Conservation (phyloP, 1,284 basidiomycete genomes). For the Blastosporella zonata region DNA sequence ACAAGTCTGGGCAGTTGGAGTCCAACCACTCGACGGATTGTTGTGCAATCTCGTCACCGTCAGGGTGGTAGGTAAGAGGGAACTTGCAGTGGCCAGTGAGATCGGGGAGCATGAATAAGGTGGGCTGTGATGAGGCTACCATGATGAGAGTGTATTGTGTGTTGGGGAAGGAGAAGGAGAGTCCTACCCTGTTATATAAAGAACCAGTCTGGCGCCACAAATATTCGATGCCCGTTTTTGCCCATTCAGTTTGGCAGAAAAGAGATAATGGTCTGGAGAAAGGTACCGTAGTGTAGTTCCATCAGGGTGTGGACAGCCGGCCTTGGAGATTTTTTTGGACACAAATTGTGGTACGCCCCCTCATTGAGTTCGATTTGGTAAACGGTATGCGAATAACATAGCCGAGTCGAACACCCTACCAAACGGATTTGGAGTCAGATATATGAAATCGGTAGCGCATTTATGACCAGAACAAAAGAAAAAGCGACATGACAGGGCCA, state of each 20-base stretch:
- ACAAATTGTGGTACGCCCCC: background rate
- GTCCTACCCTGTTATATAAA: slow-evolving; percentile 7
- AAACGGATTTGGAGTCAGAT: background rate
- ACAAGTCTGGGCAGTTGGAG: slow-evolving; percentile 46
- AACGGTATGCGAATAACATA: background rate
- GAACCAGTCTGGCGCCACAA: slow-evolving; percentile 3
- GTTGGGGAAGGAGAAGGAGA: background rate
- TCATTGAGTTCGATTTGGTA: background rate
- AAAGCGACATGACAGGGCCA: background rate
- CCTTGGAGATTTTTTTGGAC: background rate
- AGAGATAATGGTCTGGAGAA: background rate
- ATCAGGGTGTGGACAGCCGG: background rate
- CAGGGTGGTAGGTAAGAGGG: slow-evolving; percentile 46
- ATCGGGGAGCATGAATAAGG: slow-evolving; percentile 62
- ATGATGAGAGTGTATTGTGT: background rate
- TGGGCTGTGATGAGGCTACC: slow-evolving; percentile 16
- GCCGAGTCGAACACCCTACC: too few species aligned
- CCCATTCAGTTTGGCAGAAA: background rate
- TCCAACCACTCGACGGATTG: slow-evolving; percentile 62
- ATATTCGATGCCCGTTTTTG: background rate
- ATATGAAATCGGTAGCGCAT: slow-evolving; percentile 5
- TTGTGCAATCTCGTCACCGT: slow-evolving; percentile 52
- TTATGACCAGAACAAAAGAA: slow-evolving; percentile 12
- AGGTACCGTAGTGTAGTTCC: background rate
- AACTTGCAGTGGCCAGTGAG: slow-evolving; percentile 61